Conservation (phyloP, 768 basidiomycete genomes). For the Xerocomellus intermedius region DNA sequence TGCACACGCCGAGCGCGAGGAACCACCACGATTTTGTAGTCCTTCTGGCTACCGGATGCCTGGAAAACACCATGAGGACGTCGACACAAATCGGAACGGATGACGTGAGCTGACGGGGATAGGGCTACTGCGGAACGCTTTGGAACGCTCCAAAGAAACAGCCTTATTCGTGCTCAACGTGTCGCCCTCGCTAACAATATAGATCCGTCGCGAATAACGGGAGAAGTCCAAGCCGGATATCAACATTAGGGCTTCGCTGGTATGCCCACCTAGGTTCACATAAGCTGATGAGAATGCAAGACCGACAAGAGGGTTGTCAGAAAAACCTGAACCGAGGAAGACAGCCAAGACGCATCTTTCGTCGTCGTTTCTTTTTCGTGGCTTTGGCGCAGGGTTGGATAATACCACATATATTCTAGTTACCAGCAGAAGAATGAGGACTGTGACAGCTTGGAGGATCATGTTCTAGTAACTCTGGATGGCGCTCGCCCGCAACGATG, state of each 20-base stretch:
- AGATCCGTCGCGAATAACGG: slow-evolving; percentile 75
- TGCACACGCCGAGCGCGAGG: slow-evolving; percentile 89
- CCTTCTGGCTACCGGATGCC: not conserved
- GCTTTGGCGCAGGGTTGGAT: slow-evolving; percentile 9
- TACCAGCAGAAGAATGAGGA: slow-evolving; percentile 14
- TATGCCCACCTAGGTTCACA: slow-evolving; percentile 78
- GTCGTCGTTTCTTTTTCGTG: slow-evolving; percentile 8
- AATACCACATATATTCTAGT: slow-evolving; percentile 21
- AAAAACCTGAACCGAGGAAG: slow-evolving; percentile 89
- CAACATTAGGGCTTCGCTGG: slow-evolving; percentile 78
- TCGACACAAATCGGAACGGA: not conserved
- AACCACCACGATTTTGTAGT: slow-evolving; percentile 60
- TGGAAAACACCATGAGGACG: slow-evolving; percentile 12
- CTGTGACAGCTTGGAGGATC: slow-evolving; percentile 7
- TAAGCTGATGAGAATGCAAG: slow-evolving; percentile 7
- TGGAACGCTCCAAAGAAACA: slow-evolving; percentile 52
- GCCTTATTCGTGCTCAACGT: slow-evolving; percentile 73
- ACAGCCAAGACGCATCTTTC: slow-evolving; percentile 61
- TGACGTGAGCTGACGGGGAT: slow-evolving; percentile 15
- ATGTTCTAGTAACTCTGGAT: slow-evolving; percentile 6
- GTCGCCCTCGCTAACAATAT: slow-evolving; percentile 83
- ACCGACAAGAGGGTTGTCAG: not conserved
- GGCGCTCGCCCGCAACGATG: not conserved
- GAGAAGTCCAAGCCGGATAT: slow-evolving; percentile 69
- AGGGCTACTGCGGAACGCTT: not conserved